Percentiles rank a stretch among this genome's conserved stretches.
These are phyloP conservation scores for Amphibolis antarctica DNA, from an alignment of 106 monocot species.

Conservation along the genomic window DNA sequence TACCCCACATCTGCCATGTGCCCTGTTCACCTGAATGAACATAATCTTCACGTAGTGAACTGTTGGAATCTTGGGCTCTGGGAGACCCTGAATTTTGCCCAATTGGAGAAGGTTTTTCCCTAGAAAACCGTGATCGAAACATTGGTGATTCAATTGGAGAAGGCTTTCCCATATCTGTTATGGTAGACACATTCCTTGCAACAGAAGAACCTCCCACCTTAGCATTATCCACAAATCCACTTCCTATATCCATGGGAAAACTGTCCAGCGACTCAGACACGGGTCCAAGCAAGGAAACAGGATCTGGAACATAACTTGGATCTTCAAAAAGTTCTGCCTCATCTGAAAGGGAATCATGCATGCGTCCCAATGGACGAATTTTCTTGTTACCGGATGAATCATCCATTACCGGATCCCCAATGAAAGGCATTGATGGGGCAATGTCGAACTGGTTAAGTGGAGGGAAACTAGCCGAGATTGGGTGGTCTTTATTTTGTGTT, in stretches of 20 bases:
- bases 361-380: conserved; percentile 3
- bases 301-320: conserved; percentile 70
- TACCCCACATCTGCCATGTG: conserved; percentile 87
- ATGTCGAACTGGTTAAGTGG: conserved; percentile 23
- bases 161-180: conserved; percentile 37
- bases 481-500: conserved; percentile 30
- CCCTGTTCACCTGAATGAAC: conserved; percentile 30
- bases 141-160: conserved; percentile 82
- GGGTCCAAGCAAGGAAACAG: conserved; percentile 47
- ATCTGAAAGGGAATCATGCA: conserved; percentile 23
- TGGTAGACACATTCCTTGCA: conserved; percentile 21
- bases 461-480: conserved; percentile 12
- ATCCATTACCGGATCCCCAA: conserved; percentile 10
- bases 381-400: conserved; percentile 9
- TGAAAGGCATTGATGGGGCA: conserved; percentile 15
- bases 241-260: conserved; percentile 43
- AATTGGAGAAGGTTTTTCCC: conserved; percentile 26
- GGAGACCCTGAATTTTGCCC: conserved; percentile 14
- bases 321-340: conserved; percentile 77
- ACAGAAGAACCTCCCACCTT: conserved; percentile 19
- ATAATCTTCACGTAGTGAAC: conserved; percentile 21
- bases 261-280: conserved; percentile 62
- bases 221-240: conserved; percentile 33
- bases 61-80: conserved; percentile 13
- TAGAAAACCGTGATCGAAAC: conserved; percentile 29